A percentile compares a stretch with the other conserved stretches of the same genome.
phyloP scores from a whole-genome alignment of 139 green algal species.

The Micractinium sp. region DNA sequence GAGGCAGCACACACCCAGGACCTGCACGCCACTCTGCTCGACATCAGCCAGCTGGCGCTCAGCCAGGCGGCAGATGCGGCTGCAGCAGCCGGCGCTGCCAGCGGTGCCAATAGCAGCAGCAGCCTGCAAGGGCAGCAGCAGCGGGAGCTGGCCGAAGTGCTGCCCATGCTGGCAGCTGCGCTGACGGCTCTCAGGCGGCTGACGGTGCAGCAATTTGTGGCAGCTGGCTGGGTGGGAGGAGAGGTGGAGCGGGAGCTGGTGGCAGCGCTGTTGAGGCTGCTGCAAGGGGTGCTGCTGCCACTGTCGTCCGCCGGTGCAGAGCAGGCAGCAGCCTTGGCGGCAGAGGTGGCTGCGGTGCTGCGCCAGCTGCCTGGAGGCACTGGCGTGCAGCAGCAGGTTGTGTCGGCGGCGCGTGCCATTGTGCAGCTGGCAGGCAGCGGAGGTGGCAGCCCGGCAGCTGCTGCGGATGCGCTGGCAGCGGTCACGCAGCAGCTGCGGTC shows the following conservation, averaged over 20 bases:
- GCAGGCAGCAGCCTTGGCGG: neutral
- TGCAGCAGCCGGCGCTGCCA: neutral
- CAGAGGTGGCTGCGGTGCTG: conserved; percentile 15
- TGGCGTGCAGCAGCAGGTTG: neutral
- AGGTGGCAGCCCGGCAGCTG: neutral
- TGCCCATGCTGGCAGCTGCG: neutral
- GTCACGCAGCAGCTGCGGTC: neutral
- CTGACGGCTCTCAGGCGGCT: conserved; percentile 35
- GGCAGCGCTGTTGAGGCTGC: neutral
- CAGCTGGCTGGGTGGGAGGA: conserved; percentile 13
- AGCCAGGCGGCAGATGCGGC: conserved; percentile 23
- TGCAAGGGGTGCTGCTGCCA: neutral
- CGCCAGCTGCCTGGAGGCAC: neutral
- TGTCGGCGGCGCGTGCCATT: neutral
- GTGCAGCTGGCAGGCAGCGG: neutral
- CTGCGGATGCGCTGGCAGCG: conserved; percentile 4
- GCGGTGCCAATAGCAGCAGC: conserved; percentile 2
- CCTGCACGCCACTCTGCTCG: conserved; percentile 49
- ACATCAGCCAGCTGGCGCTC: conserved; percentile 53
- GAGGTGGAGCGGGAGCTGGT: conserved; percentile 24
- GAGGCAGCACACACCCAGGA: neutral
- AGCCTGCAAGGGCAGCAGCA: neutral
- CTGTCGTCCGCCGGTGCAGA: neutral
- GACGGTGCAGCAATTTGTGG: conserved; percentile 21
- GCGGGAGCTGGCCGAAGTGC: neutral